phyloP scores from a whole-genome alignment of 2,329 filamentous ascomycete species.

The Zymoseptoria brevis region DNA sequence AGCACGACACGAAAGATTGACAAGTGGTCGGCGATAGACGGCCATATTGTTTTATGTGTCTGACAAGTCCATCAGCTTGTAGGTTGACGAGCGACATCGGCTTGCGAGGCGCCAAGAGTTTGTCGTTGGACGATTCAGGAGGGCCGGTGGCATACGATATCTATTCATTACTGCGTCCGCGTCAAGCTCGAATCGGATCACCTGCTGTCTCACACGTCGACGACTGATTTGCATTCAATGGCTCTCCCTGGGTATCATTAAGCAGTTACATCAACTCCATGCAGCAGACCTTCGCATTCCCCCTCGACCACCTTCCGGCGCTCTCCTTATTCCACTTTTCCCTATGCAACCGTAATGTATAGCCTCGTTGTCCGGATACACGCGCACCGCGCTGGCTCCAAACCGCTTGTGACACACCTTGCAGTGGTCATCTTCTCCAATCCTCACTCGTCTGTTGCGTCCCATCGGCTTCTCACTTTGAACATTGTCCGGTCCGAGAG shows the following conservation, averaged over 20 bases:
- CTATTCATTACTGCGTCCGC: background rate
- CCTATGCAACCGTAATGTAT: slow-evolving; percentile 44
- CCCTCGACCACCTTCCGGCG: slow-evolving; percentile 6
- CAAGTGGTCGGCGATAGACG: background rate
- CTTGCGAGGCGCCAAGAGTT: background rate
- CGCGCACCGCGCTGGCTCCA: slow-evolving; percentile 82
- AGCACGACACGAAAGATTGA: background rate
- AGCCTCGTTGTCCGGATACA: slow-evolving; percentile 61
- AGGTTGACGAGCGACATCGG: background rate
- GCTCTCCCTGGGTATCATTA: background rate
- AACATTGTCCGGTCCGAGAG: slow-evolving; percentile 61
- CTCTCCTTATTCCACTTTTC: slow-evolving; percentile 11
- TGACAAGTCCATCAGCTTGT: background rate
- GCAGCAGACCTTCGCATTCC: slow-evolving; percentile 7
- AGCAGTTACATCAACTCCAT: slow-evolving; percentile 5
- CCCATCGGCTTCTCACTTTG: slow-evolving; percentile 50
- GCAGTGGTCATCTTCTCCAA: slow-evolving; percentile 83
- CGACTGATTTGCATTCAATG: background rate
- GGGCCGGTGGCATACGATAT: background rate
- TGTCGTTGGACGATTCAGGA: background rate
- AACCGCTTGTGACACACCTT: slow-evolving; percentile 89
- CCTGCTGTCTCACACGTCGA: background rate
- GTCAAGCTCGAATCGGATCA: no score
- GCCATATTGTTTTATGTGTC: background rate
- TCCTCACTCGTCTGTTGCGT: slow-evolving; percentile 62